Conservation (phyloP, 495 filamentous ascomycete species). For the Penicillium flavigenum region DNA sequence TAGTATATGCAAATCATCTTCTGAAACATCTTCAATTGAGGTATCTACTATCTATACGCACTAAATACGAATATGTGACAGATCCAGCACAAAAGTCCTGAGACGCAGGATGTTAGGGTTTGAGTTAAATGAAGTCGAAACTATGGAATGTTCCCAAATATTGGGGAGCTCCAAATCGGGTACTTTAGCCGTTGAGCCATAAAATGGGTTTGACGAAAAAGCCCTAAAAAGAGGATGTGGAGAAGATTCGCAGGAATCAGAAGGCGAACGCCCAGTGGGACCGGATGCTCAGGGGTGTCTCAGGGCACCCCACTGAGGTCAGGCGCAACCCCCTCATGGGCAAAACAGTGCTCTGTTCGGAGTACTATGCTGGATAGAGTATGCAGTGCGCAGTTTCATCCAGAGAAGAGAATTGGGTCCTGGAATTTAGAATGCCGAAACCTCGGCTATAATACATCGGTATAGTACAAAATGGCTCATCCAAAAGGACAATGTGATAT, state of each 20-base stretch:
- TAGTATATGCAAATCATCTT: not conserved
- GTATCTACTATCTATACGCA: not conserved
- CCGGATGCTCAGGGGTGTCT: not conserved
- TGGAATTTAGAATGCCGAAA: not conserved
- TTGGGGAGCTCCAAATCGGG: not conserved
- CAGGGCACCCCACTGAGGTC: not conserved
- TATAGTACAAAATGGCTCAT: slow-evolving; percentile 8
- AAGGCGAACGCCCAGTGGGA: not conserved
- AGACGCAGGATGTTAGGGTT: not conserved
- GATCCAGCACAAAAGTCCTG: not conserved
- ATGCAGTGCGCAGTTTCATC: not conserved
- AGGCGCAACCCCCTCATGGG: not conserved
- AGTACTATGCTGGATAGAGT: no score
- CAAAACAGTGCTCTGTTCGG: no score
- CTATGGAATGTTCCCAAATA: slow-evolving; percentile 3
- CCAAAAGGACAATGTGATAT: not conserved
- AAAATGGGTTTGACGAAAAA: not conserved
- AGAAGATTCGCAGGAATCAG: not conserved
- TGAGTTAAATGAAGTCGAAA: not conserved
- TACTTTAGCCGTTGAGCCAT: not conserved
- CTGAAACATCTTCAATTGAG: not conserved
- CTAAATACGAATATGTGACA: not conserved
- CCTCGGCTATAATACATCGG: slow-evolving; percentile 6
- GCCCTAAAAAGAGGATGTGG: not conserved
- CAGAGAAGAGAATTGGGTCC: not conserved